These are phyloP conservation scores for Aspergillus quadricinctus DNA, from an alignment of 2,329 filamentous ascomycete species.

Conservation along the genomic window DNA sequence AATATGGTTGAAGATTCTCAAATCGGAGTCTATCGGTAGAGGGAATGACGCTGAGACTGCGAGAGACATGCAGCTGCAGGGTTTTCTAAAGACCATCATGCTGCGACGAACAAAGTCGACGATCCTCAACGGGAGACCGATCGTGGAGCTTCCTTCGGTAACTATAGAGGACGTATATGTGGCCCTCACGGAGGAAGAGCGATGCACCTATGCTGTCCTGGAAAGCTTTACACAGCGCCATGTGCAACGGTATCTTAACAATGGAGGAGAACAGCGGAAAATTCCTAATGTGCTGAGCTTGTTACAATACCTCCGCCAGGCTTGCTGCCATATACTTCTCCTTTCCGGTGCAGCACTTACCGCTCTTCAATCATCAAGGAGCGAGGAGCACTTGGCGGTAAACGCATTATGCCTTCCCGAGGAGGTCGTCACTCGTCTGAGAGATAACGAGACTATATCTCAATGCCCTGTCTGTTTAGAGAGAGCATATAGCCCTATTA, in stretches of 20 bases:
- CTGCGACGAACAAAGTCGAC: conserved; percentile 78
- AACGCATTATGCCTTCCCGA: conserved; percentile 58
- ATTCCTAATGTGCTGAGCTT: conserved; percentile 80
- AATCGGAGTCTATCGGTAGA: conserved; percentile 29
- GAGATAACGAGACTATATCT: conserved; percentile 52
- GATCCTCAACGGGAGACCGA: conserved; percentile 72
- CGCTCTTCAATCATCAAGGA: too few relatives aligned
- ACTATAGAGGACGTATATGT: conserved; percentile 59
- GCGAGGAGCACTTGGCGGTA: conserved; percentile 54
- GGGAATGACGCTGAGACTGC: conserved; percentile 50
- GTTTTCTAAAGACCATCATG: conserved; percentile 73
- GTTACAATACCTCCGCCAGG: conserved; percentile 72
- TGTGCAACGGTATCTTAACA: conserved; percentile 72
- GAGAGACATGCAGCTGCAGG: conserved; percentile 58
- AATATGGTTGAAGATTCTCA: neutral
- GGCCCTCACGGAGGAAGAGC: conserved; percentile 63
- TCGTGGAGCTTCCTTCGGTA: conserved; percentile 65
- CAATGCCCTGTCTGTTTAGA: conserved; percentile 84
- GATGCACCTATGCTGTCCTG: conserved; percentile 60
- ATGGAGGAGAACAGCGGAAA: conserved; percentile 63
- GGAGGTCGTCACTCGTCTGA: conserved; percentile 65
- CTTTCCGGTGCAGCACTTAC: conserved; percentile 38
- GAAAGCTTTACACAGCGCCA: conserved; percentile 63
- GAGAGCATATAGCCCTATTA: conserved; percentile 65
- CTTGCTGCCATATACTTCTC: conserved; percentile 71